Evolutionary conservation across 257 asterid genomes (phyloP).

Genomic region (Solanum acaule): DNA sequence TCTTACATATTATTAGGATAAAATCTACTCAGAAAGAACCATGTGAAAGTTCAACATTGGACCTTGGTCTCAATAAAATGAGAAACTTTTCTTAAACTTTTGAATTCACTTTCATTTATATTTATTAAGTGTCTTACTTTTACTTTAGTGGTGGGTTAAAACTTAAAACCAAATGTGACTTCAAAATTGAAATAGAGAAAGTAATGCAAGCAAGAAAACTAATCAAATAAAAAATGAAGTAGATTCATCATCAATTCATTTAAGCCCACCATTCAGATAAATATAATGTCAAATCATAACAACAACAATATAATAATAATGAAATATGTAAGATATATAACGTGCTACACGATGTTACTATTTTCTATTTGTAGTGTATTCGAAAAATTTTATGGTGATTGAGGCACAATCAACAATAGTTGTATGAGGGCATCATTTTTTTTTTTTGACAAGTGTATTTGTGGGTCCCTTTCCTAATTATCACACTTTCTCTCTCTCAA

Average conservation of each 20-base stretch:
- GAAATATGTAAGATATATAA: neutral
- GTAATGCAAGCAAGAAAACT: neutral
- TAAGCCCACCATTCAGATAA: neutral
- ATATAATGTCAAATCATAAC: neutral
- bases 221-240: neutral
- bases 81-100: no score
- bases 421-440: no score
- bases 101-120: neutral
- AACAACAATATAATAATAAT: neutral
- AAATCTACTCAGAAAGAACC: no score
- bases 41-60: no score
- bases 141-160: neutral
- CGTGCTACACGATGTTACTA: neutral
- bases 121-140: no score
- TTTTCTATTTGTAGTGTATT: neutral
- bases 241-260: neutral
- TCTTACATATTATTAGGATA: no score
- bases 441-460: no score
- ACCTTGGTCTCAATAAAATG: no score
- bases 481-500: no score
- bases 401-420: no score
- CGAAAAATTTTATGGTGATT: no score
- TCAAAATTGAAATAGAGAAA: neutral
- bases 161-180: neutral
- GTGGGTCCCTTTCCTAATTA: no score